Percentiles rank a stretch among this genome's conserved stretches.
These are phyloP conservation scores for Tetrapisispora arboricola DNA, from an alignment of 805 yeast genomes.

Conservation along the genomic window DNA sequence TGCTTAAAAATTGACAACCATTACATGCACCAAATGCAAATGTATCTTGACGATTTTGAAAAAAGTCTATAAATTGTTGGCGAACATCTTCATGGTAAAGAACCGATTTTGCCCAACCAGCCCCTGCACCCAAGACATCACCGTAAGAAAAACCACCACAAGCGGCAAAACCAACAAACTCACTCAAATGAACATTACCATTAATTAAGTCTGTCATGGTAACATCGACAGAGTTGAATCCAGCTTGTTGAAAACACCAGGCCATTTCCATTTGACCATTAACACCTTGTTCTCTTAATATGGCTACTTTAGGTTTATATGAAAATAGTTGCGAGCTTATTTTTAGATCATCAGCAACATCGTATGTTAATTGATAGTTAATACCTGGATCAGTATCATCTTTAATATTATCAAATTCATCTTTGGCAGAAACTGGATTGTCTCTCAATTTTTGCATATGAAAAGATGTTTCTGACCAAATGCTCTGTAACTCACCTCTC, in stretches of 20 bases:
- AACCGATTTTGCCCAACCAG: constrained; percentile 98
- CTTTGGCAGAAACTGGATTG: constrained; percentile 81
- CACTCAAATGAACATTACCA: constrained; percentile 61
- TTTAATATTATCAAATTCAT: constrained; percentile 63
- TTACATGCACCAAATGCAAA: constrained; percentile 98
- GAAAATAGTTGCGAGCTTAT: constrained; percentile 20
- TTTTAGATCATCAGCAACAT: constrained; percentile 42
- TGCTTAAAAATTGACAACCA: constrained; percentile 93
- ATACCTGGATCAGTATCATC: constrained; percentile 91
- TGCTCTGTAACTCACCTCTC: constrained; percentile 65
- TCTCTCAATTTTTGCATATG: constrained; percentile 87
- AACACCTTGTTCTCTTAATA: constrained; percentile 96
- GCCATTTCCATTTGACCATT: constrained; percentile 99
- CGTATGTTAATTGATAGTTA: constrained; percentile 64
- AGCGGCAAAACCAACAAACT: constrained; percentile 89
- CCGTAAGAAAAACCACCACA: constrained; percentile 99
- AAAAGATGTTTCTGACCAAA: constrained; percentile 84
- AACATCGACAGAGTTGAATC: constrained; percentile 87
- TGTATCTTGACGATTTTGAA: constrained; percentile 79
- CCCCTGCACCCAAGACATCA: constrained; percentile 97
- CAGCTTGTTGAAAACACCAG: constrained; percentile 90
- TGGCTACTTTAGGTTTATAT: constrained; percentile 78
- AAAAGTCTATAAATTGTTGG: constrained; percentile 66
- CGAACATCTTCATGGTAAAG: constrained; percentile 72
- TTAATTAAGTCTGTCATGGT: constrained; percentile 88